Evolutionary conservation across 352 stramenopile genomes (phyloP), one percentile per base, ranked within the genome.

Genomic region (Phytophthora pisi): DNA sequence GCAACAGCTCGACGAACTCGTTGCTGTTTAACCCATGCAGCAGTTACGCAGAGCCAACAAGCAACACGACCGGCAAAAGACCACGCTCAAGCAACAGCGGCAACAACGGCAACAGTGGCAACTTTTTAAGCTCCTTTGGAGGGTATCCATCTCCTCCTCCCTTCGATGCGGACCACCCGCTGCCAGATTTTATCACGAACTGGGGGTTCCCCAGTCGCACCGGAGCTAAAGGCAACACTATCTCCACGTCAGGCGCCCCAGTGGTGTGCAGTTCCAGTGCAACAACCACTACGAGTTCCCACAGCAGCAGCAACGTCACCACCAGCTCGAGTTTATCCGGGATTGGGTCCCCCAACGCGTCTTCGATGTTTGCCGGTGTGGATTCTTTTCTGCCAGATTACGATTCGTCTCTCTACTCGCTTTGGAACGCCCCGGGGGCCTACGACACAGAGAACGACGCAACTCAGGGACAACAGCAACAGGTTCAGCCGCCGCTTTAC

Each of bases 311-410:
- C 46, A 67, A 60, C 24, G 64, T 64, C 6, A 11, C 34, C 34
- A 70, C 62, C 13, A 51, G 51, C 7, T 43, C 47, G 5, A 72
- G 40, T 47, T 59, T 80, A 38, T 65, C 77, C 18, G 74, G 74
- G 23, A 70, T 71, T 47, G 73, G 70, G 49, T 83, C 77, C 18
- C 75, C 80, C 4, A 85, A 67, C 55, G 68, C 54, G 7, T 58
- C 71, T 42, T 79, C 72, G 15, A 80, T 90, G 60, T 82, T 90
- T 64, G 69, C 77, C 34, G 30, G 60, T 20, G 79, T 88, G 34
- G 74, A 85, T 26, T 82, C 84, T 3, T 73, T 90, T 51, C 70
- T 92, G n/a, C 73, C 79, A 3, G 83, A 93, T 36, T 91, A 91
- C 53, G 85, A 93, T 51, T 70, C 83, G 20, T 74, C 78, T 1